phyloP scores from a whole-genome alignment of 495 filamentous ascomycete genomes.

The Lasiosphaeria ovina region DNA sequence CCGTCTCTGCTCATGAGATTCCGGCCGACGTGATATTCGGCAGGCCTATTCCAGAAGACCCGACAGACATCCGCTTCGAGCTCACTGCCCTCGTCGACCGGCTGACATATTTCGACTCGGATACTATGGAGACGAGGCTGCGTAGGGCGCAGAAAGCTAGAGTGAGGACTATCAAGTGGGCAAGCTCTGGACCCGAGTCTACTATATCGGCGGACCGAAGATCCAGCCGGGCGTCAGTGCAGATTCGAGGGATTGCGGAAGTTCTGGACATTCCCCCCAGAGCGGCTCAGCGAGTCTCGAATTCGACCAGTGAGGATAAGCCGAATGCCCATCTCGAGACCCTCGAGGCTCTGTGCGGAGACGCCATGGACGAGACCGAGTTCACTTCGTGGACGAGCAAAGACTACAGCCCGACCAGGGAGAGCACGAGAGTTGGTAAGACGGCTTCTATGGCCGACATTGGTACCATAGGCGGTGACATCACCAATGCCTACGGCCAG shows the following conservation, averaged over 20 bases:
- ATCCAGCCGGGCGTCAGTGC: background rate
- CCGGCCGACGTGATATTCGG: slow-evolving; percentile 7
- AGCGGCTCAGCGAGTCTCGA: background rate
- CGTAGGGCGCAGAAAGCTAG: background rate
- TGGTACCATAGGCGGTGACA: background rate
- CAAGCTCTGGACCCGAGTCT: too few relatives aligned
- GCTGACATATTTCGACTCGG: background rate
- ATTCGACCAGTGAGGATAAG: background rate
- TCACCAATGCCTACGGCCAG: too few relatives aligned
- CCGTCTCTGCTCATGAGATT: slow-evolving; percentile 9
- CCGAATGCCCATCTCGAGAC: background rate
- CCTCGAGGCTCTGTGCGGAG: background rate
- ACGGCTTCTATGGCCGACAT: background rate
- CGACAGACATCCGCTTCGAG: background rate
- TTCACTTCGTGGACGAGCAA: background rate
- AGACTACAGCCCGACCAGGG: background rate
- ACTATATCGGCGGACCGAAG: too few relatives aligned
- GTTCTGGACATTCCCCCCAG: background rate
- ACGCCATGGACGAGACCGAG: background rate
- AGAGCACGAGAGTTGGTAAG: background rate
- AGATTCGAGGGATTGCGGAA: background rate
- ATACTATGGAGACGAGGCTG: background rate
- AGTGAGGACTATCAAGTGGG: background rate
- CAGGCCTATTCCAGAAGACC: background rate
- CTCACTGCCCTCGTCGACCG: background rate